A percentile compares a stretch with the other conserved stretches of the same genome.
phyloP scores from a whole-genome alignment of 257 asterid species.

The Nicotiana tomentosiformis region DNA sequence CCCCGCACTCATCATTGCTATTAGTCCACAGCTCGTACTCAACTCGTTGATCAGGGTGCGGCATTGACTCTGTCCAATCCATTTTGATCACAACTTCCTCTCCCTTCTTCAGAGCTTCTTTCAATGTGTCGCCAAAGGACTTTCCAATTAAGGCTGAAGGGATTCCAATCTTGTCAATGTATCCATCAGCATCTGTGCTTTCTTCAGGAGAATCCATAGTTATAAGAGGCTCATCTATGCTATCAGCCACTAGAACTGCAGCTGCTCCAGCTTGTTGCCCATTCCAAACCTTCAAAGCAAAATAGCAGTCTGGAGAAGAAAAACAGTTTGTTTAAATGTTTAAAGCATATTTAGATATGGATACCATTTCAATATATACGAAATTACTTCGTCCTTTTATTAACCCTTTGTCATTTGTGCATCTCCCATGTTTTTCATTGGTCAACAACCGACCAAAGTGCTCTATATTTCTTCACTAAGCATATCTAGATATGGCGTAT shows the following conservation, averaged over 20 bases:
- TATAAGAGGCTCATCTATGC: conserved; percentile 63
- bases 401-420: too few species aligned
- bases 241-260: conserved; percentile 85
- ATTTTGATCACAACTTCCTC: conserved; percentile 52
- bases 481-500: background rate
- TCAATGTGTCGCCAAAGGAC: conserved; percentile 49
- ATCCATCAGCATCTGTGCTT: conserved; percentile 57
- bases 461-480: too few species aligned
- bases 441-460: too few species aligned
- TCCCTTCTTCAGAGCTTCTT: conserved; percentile 43
- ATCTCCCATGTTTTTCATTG: too few species aligned
- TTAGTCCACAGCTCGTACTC: conserved; percentile 89
- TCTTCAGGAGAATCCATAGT: conserved; percentile 95
- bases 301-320: conserved; percentile 58
- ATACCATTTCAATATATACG: too few species aligned
- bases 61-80: conserved; percentile 91
- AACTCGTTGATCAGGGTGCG: conserved; percentile 78
- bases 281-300: conserved; percentile 81
- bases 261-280: conserved; percentile 90
- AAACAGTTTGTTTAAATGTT: background rate
- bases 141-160: conserved; percentile 72
- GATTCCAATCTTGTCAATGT: conserved; percentile 63
- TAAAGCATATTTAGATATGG: background rate
- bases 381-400: too few species aligned
- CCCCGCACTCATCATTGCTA: conserved; percentile 86